A percentile compares a stretch with the other conserved stretches of the same genome.
phyloP scores from a whole-genome alignment of 108 stramenopile genomes.

The Pseudonitzschia multiseries region DNA sequence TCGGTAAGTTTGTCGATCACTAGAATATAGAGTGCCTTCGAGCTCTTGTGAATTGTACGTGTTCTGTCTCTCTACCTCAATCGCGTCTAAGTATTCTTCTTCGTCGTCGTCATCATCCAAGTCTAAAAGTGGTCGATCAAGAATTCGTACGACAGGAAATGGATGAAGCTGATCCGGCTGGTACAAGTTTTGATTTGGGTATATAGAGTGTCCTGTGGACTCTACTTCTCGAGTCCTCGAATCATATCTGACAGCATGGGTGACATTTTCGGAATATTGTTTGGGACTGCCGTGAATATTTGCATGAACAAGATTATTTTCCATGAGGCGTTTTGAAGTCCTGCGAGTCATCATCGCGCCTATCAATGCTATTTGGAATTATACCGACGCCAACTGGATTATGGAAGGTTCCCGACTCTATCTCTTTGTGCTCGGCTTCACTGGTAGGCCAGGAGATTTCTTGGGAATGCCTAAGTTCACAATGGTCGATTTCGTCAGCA shows the following conservation, averaged over 20 bases:
- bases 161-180: neutral
- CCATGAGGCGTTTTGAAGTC: no score
- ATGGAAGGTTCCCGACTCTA: no score
- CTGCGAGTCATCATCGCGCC: no score
- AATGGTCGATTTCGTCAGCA: neutral
- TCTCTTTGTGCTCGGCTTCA: neutral
- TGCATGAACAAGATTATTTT: neutral
- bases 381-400: no score
- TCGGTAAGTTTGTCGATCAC: neutral
- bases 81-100: conserved; percentile 1
- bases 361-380: neutral
- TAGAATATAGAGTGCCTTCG: neutral
- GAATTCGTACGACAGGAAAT: neutral
- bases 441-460: conserved; percentile 2
- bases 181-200: neutral
- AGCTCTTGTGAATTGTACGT: neutral
- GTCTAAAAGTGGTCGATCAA: conserved; percentile 7
- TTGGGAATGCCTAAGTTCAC: neutral
- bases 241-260: neutral
- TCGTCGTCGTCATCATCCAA: neutral
- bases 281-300: neutral
- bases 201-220: neutral
- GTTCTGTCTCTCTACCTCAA: conserved; percentile 14
- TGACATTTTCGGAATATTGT: neutral
- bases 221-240: neutral